Evolutionary conservation across 2,329 filamentous ascomycete genomes (phyloP), one percentile per base, ranked within the genome.

Genomic region (Trichoderma arundinaceum): DNA sequence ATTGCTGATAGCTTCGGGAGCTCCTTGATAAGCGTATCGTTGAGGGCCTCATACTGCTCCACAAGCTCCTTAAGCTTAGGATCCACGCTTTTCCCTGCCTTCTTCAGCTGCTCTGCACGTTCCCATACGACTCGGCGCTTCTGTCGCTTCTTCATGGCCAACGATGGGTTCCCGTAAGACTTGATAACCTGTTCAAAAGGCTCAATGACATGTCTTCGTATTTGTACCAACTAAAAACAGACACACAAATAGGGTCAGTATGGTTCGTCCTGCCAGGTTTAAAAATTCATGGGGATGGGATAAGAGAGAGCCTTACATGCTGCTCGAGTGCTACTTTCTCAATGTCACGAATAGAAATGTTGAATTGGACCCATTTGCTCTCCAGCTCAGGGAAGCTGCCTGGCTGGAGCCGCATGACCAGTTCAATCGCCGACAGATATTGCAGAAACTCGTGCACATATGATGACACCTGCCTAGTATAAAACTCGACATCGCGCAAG

Each of bases 301-400:
- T 39, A 80, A 13, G 12, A 12, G 43, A 15, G 33, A 10, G 33
- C 1, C 85, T 85, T 80, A 94, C 89, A 82, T 97, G 94, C 71
- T 94, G 91, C 67, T 93, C 90, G 22, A 98, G 82, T 4, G 91
- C 91, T 69, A 93, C 87, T 67, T 89, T 90, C 72, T 94, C 89
- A 69, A 98, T 88, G 72, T 97, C 94, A 69, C 91, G 87, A 79
- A 96, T 91, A 39, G 90, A 91, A 73, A 93, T 88, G 70, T 93
- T 94, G 78, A 97, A 95, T 68, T 90, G 91, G 57, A 93, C 91
- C 92, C 94, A 98, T 76, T 96, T 96, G 81, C 91, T 94, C 78
- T 97, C 94, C 46, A 96, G 82, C 76, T 98, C 94, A 0, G 92
- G 89, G 75, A 92, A 88, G 66, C 85, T 88, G 57, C 90, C 91